Percentiles rank a stretch among this genome's conserved stretches.
These are phyloP conservation scores for Trichoderma gracile DNA, from an alignment of 2,329 filamentous ascomycete species.

Conservation along the genomic window DNA sequence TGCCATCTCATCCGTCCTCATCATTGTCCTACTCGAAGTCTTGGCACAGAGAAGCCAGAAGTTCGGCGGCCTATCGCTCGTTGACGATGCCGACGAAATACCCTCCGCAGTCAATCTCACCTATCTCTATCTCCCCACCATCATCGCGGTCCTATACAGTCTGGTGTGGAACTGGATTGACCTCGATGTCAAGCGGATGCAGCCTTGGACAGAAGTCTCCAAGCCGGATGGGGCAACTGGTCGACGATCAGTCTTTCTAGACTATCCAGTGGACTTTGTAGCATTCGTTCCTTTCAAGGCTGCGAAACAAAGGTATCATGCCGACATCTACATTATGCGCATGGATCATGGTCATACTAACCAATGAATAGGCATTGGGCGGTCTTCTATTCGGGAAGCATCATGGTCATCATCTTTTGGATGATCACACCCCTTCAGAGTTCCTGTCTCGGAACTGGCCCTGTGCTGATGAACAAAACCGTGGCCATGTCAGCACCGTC, in stretches of 20 bases:
- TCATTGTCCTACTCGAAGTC: slow-evolving; percentile 36
- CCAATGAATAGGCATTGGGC: slow-evolving; percentile 33
- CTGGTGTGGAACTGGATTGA: slow-evolving; percentile 62
- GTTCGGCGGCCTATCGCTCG: slow-evolving; percentile 44
- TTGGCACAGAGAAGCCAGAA: slow-evolving; percentile 44
- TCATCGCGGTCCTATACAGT: slow-evolving; percentile 56
- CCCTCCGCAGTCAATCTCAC: slow-evolving; percentile 40
- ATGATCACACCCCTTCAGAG: slow-evolving; percentile 56
- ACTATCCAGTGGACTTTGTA: slow-evolving; percentile 52
- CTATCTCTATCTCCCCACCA: slow-evolving; percentile 56
- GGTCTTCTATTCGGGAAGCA: slow-evolving; percentile 42
- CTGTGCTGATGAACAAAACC: slow-evolving; percentile 32
- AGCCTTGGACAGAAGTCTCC: slow-evolving; percentile 62
- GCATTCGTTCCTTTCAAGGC: slow-evolving; percentile 38
- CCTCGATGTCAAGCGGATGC: slow-evolving; percentile 57
- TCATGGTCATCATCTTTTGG: slow-evolving; percentile 56
- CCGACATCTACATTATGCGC: no score
- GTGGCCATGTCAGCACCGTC: slow-evolving; percentile 25
- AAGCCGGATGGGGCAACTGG: slow-evolving; percentile 46
- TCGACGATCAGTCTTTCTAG: slow-evolving; percentile 50
- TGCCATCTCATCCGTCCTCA: not conserved
- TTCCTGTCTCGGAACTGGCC: slow-evolving; percentile 50
- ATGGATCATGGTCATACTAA: no score
- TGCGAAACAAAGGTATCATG: slow-evolving; percentile 29
- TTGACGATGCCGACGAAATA: slow-evolving; percentile 35